phyloP scores from a whole-genome alignment of 1,284 basidiomycete genomes.

The Tetrapyrgos nigripes region DNA sequence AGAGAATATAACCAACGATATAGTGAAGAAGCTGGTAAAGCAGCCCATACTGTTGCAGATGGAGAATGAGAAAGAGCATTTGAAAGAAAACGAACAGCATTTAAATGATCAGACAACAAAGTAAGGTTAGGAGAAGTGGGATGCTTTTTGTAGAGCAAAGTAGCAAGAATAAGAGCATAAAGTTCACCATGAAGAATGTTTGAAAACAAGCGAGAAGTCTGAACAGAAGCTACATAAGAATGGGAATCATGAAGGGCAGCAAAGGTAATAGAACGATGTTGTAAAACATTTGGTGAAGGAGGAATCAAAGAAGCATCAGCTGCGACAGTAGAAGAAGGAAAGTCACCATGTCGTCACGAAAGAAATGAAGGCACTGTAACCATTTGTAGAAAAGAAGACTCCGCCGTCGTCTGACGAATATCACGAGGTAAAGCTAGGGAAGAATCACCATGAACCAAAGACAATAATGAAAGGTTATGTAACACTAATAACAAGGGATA shows the following conservation, averaged over 20 bases:
- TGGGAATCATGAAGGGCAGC: neutral
- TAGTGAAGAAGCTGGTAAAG: no score
- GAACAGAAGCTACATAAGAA: neutral
- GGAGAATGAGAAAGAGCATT: no score
- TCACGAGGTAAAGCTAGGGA: no score
- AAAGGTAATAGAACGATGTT: neutral
- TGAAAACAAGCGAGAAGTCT: neutral
- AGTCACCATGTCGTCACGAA: no score
- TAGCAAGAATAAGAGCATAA: neutral
- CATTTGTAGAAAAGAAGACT: no score
- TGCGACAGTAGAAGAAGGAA: neutral
- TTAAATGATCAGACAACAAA: neutral
- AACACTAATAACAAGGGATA: no score
- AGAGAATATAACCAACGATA: no score
- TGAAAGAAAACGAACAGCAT: neutral
- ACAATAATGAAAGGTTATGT: no score
- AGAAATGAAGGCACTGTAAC: no score
- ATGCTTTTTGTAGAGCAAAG: neutral
- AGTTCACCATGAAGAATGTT: neutral
- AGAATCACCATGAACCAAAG: no score
- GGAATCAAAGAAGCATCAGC: neutral
- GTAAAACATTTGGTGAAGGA: neutral
- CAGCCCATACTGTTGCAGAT: no score
- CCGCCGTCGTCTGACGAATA: no score
- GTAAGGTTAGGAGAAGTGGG: neutral